Evolutionary conservation across 345 rosid genomes (phyloP), one percentile per base, ranked within the genome.

Genomic region (Litchi chinensis): DNA sequence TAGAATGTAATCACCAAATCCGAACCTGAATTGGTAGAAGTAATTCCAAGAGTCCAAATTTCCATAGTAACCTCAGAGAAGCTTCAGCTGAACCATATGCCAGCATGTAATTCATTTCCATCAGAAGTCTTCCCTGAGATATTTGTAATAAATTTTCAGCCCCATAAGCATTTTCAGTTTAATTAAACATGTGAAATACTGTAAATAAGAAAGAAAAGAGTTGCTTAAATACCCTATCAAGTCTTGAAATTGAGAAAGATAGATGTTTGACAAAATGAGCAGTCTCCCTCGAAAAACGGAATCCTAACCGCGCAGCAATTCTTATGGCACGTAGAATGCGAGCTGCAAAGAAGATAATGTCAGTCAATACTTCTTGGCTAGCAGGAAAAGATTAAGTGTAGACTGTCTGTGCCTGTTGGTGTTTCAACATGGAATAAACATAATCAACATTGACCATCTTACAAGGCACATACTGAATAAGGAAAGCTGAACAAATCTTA

Each of bases 21-120:
- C 48, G 75, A 65, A 91, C 98, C 91, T 93, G 98, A 80, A 93
- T 50, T 8, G 99, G 99, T 74, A 97, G 68, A 83, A 97, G 88
- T 78, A 93, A 73, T 84, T 94, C 99, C 16, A 97, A 87, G 74
- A 94, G 92, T 59, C 98, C 99, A 76, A 93, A 94, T 87, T 86
- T 97, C 99, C 98, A 97, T 64, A 97, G 76, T 78, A 90, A 83
- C 80, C 98, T 91, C 75, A 97, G 82, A 79, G 99, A 94, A 77
- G 98, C 92, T 90, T 94, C 98, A 39, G 95, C 97, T 66, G 98
- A 93, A 70, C 99, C 99, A 86, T 92, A 93, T 19, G 99, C 95
- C 59, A 97, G 83, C 99, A 97, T 93, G 85, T 94, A 94, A 83
- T 97, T 97, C 94, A 94, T 85, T 90, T 97, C 99, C 97, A 93